Conservation (phyloP, 768 basidiomycete genomes). For the Austroboletus eburneus region DNA sequence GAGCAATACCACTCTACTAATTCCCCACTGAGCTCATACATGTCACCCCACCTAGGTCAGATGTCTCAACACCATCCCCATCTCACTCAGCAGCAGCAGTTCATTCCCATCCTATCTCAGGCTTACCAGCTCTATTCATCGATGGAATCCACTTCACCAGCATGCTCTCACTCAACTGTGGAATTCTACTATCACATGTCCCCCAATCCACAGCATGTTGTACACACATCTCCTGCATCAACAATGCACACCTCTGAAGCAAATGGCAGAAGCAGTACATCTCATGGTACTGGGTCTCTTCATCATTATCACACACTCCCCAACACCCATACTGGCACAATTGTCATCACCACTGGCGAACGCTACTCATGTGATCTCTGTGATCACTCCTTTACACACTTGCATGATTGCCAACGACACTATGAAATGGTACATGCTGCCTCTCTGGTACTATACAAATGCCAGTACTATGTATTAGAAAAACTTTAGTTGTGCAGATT, state of each 20-base stretch:
- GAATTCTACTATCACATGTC: constrained; percentile 41
- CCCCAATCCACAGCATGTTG: constrained; percentile 33
- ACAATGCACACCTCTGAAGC: constrained; percentile 7
- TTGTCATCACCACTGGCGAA: constrained; percentile 38
- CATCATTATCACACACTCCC: constrained; percentile 2
- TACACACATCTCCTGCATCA: constrained; percentile 14
- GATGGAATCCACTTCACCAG: constrained; percentile 23
- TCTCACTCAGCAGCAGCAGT: too few species aligned
- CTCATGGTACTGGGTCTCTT: constrained; percentile 5
- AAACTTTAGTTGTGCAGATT: constrained; percentile 75
- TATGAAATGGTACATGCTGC: too few species aligned
- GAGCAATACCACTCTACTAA: constrained; percentile 22
- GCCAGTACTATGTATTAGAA: too few species aligned
- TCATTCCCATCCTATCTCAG: too few species aligned
- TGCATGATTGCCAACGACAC: constrained; percentile 82
- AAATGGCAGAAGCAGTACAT: constrained; percentile 11
- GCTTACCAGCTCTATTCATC: constrained; percentile 34
- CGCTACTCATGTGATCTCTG: constrained; percentile 71
- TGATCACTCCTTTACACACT: constrained; percentile 74
- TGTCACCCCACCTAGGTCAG: constrained; percentile 13
- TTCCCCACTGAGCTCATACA: constrained; percentile 21
- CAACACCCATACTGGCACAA: too few species aligned
- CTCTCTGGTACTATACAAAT: too few species aligned
- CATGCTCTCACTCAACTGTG: constrained; percentile 27
- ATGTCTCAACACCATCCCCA: too few species aligned